These are phyloP conservation scores for Solanum aculeatissimum DNA, from an alignment of 305 asterid genomes.

Conservation along the genomic window DNA sequence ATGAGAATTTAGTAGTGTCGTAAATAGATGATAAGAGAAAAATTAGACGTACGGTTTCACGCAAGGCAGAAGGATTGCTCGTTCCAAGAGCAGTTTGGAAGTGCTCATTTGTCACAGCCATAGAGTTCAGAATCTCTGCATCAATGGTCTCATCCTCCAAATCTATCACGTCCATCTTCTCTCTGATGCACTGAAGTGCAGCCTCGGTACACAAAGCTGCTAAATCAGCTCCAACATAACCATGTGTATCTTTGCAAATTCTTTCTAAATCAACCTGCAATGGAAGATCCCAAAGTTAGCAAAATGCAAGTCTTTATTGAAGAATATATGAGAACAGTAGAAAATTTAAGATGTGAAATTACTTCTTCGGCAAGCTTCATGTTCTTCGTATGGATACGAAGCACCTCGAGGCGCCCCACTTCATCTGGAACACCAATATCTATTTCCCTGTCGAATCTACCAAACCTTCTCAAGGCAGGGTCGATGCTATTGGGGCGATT, in stretches of 20 bases:
- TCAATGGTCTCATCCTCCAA: conserved; percentile 85
- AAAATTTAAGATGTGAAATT: neutral
- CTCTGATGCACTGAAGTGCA: conserved; percentile 93
- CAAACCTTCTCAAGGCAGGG: conserved; percentile 45
- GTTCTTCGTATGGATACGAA: conserved; percentile 42
- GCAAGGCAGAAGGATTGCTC: conserved; percentile 96
- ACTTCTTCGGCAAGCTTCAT: conserved; percentile 50
- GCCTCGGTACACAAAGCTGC: conserved; percentile 95
- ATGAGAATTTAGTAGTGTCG: neutral
- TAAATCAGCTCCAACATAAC: conserved; percentile 93
- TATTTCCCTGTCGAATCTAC: conserved; percentile 38
- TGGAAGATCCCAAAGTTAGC: neutral
- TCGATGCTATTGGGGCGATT: conserved; percentile 43
- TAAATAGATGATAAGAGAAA: neutral
- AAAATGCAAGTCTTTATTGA: neutral
- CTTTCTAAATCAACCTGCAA: conserved; percentile 87
- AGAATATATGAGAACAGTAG: neutral
- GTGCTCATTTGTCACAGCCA: conserved; percentile 90
- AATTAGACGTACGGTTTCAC: conserved; percentile 62
- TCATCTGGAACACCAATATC: conserved; percentile 49
- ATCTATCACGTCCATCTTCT: conserved; percentile 96
- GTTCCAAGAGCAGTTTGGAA: conserved; percentile 88
- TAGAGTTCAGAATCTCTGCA: conserved; percentile 85
- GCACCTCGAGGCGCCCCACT: conserved; percentile 44
- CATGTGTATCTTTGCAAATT: conserved; percentile 75